These are phyloP conservation scores for Lyophyllum atratum DNA, from an alignment of 768 basidiomycete species.

Conservation along the genomic window DNA sequence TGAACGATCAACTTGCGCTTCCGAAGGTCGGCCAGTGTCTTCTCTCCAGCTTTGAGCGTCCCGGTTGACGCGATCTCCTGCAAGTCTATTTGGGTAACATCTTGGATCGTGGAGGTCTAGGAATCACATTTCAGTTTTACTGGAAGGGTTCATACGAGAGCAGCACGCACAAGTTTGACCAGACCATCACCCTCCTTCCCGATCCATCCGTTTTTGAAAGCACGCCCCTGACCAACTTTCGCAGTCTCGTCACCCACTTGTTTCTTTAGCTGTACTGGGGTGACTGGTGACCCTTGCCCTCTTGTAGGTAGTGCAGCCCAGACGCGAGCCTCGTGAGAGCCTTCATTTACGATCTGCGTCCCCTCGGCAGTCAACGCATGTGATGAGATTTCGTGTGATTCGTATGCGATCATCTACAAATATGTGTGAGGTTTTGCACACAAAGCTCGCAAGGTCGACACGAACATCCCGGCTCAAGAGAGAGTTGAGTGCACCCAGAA, in stretches of 20 bases:
- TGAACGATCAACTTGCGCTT: constrained; percentile 90
- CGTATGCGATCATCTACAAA: constrained; percentile 79
- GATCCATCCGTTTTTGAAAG: constrained; percentile 98
- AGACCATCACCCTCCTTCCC: constrained; percentile 87
- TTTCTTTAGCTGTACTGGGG: constrained; percentile 68
- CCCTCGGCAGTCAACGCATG: constrained; percentile 87
- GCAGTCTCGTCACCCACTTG: constrained; percentile 84
- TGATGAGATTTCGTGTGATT: constrained; percentile 72
- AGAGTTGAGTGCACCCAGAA: constrained; percentile 92
- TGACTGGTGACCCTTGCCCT: constrained; percentile 69
- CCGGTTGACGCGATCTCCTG: constrained; percentile 74
- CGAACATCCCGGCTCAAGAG: constrained; percentile 81
- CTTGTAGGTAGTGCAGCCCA: constrained; percentile 81
- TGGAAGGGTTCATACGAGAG: background rate
- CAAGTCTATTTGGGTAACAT: constrained; percentile 75
- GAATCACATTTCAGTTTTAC: background rate
- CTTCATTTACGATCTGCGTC: constrained; percentile 68
- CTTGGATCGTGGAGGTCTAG: constrained; percentile 67
- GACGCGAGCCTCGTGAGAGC: constrained; percentile 95
- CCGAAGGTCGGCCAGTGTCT: constrained; percentile 79
- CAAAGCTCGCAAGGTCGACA: constrained; percentile 17
- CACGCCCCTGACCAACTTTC: constrained; percentile 92
- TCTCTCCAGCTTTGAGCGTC: constrained; percentile 74
- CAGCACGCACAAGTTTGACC: constrained; percentile 74
- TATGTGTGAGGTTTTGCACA: constrained; percentile 13